Percentiles rank a stretch among this genome's conserved stretches.
Conservation (phyloP, 2,329 filamentous ascomycete species). For the Penicillium palitans region DNA sequence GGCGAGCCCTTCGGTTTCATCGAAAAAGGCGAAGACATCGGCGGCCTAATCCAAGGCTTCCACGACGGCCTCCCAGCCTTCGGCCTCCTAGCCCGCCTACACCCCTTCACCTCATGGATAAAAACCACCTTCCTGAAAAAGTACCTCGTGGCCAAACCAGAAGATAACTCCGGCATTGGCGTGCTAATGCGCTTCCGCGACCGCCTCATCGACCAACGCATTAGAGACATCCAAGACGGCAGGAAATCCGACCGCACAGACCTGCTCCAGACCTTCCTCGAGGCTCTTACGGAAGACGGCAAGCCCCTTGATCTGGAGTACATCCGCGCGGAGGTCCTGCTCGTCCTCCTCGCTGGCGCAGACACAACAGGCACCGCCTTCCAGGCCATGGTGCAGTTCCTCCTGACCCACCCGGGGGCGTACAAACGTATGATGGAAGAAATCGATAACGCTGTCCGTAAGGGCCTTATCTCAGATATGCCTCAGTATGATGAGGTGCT, state of each 20-base stretch:
- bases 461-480: constrained; percentile 34
- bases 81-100: constrained; percentile 53
- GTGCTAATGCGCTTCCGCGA: constrained; percentile 60
- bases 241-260: constrained; percentile 51
- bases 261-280: constrained; percentile 54
- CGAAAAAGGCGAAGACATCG: constrained; percentile 53
- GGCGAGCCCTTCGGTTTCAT: constrained; percentile 59
- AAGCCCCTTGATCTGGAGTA: constrained; percentile 52
- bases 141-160: constrained; percentile 55
- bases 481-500: constrained; percentile 48
- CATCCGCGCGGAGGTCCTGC: constrained; percentile 55
- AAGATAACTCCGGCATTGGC: constrained; percentile 57
- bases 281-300: constrained; percentile 48
- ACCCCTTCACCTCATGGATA: constrained; percentile 57
- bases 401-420: constrained; percentile 42
- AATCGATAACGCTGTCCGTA: constrained; percentile 43
- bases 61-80: constrained; percentile 55
- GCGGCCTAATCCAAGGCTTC: constrained; percentile 56
- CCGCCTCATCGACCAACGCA: constrained; percentile 51
- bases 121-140: constrained; percentile 56
- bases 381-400: constrained; percentile 49
- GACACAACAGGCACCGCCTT: constrained; percentile 56
- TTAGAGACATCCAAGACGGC: constrained; percentile 50
- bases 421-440: constrained; percentile 52
- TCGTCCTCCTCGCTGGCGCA: constrained; percentile 54